phyloP scores from a whole-genome alignment of 805 yeast genomes.

The Kregervanrija delftensis region DNA sequence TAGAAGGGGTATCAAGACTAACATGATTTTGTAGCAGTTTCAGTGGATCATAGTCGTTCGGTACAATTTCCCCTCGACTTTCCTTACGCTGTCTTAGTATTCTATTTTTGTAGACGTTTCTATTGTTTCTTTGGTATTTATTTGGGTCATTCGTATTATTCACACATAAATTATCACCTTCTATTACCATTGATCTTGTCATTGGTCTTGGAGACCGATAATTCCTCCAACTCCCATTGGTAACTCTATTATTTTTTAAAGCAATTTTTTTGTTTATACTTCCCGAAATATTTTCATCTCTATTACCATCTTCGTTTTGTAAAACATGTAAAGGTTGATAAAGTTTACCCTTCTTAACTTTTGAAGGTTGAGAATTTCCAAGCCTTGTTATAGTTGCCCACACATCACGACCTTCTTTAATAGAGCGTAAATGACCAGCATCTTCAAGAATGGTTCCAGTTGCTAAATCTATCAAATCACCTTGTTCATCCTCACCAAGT shows the following conservation, averaged over 20 bases:
- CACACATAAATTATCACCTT: not conserved
- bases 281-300: not conserved
- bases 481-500: constrained; percentile 43
- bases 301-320: not conserved
- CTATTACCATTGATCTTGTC: constrained; percentile 5
- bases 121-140: not conserved
- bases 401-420: constrained; percentile 26
- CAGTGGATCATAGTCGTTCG: constrained; percentile 4
- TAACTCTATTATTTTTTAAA: not conserved
- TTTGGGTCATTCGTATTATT: not conserved
- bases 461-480: constrained; percentile 57
- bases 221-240: no score
- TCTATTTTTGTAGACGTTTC: not conserved
- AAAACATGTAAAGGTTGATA: not conserved
- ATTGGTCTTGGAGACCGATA: constrained; percentile 1
- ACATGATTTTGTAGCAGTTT: constrained; percentile 1
- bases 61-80: constrained; percentile 2
- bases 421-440: constrained; percentile 59
- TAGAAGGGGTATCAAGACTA: constrained; percentile 19
- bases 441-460: constrained; percentile 62
- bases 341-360: not conserved
- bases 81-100: not conserved
- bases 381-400: constrained; percentile 25
- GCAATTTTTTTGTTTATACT: constrained; percentile 1
- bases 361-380: not conserved